Base-by-base conservation (phyloP, 306 rosid genomes). In the Pachyrhizus erosus region DNA sequence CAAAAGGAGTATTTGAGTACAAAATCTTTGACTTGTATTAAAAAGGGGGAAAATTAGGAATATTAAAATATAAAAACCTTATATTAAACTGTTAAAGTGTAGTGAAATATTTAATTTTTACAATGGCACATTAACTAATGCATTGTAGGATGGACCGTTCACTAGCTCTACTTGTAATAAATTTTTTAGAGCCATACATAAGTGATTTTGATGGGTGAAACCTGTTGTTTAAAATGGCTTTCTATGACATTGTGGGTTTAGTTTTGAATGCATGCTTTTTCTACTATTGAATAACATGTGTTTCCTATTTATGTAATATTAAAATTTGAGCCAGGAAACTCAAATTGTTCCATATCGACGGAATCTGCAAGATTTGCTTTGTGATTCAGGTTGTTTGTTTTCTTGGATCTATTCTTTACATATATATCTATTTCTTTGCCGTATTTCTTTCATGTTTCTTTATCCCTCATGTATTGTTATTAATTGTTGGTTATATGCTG, bases 321-420 rank as follows among this genome's bases (percentile, higher is more conserved):
- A 65, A 80, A 37, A 49, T 77, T 83, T 87, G 84, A 79, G 33
- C 77, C 92, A 96, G 99, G 99, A 96, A 91, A 93, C 98, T 73
- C 98, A 96, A 84, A 82, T 92, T 76, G 76, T 85, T 80, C 93
- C 99, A 15, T 93, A 93, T 86, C 89, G 97, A 52, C 87, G 98
- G 86, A 96, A 93, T 83, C 55, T 96, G 91, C 98, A 92, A 85
- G 99, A 96, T 90, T 89, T 92, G 81, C 97, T 96, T 67, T 93
- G 97, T 27, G 99, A 94, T 87, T 91, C 99, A 90, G 99, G 99
- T 96, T 80, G 57, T 46, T 82, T 24, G 49, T 62, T 61, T 79
- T 80, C 86, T 81, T 71, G 39, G 70, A 54, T 74, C 78, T 72
- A 21, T 69, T 75, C 73, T 74, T 66, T 42, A 52, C 52, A 21